These are phyloP conservation scores for Holtermanniella nyarrowii DNA, from an alignment of 768 basidiomycete genomes.

Conservation along the genomic window DNA sequence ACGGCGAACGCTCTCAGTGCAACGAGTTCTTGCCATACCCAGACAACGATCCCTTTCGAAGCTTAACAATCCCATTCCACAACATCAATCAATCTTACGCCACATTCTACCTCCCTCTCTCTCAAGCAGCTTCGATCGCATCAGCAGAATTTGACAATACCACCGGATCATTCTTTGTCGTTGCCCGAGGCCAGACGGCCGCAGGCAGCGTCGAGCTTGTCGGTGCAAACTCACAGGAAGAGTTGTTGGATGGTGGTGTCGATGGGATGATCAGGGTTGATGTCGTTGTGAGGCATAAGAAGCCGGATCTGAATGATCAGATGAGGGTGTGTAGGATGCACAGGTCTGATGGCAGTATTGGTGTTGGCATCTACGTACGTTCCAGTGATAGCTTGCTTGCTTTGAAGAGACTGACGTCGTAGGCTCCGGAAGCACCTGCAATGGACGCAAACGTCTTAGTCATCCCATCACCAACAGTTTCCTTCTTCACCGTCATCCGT, in stretches of 20 bases:
- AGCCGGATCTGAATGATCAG: slow-evolving; percentile 13
- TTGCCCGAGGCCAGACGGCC: slow-evolving; percentile 25
- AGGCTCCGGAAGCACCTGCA: slow-evolving; percentile 2
- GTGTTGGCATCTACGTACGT: slow-evolving; percentile 37
- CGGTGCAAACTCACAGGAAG: slow-evolving; percentile 19
- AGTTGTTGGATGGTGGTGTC: slow-evolving; percentile 13
- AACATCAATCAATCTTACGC: slow-evolving; percentile 17
- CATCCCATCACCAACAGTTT: slow-evolving; percentile 10
- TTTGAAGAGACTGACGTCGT: not conserved
- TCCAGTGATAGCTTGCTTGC: not conserved
- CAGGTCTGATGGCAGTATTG: slow-evolving; percentile 13
- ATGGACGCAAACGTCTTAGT: slow-evolving; percentile 3
- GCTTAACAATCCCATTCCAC: slow-evolving; percentile 24
- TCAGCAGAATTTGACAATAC: slow-evolving; percentile 1
- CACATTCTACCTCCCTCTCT: slow-evolving; percentile 26
- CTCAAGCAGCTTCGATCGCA: not conserved
- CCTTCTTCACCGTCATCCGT: slow-evolving; percentile 12
- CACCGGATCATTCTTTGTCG: slow-evolving; percentile 11
- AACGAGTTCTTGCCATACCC: slow-evolving; percentile 18
- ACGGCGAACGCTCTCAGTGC: slow-evolving; percentile 25
- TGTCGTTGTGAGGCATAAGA: slow-evolving; percentile 27
- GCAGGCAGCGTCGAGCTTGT: slow-evolving; percentile 30
- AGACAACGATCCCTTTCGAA: slow-evolving; percentile 4
- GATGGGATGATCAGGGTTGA: slow-evolving; percentile 29
- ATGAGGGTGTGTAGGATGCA: slow-evolving; percentile 32